Evolutionary conservation across 768 basidiomycete species (phyloP).

Genomic region (Mycena galopus): DNA sequence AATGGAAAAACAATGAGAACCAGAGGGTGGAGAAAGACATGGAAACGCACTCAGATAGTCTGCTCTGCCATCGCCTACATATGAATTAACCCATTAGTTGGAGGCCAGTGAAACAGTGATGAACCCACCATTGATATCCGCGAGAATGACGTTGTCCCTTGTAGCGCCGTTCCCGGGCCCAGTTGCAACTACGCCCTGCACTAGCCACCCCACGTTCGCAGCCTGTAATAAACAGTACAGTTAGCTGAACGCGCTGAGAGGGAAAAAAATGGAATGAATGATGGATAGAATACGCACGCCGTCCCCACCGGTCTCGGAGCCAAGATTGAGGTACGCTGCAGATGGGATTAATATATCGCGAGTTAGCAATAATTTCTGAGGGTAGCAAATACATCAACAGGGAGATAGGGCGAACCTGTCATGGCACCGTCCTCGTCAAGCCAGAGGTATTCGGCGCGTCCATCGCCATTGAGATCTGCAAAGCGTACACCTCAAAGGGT

Average conservation of each 20-base stretch:
- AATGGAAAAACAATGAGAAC: neutral
- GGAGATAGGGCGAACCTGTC: neutral
- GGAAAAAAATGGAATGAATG: neutral
- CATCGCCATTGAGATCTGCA: conserved; percentile 16
- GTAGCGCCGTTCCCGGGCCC: neutral
- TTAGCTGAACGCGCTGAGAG: neutral
- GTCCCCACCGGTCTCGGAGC: neutral
- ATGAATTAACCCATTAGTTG: neutral
- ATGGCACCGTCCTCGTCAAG: conserved; percentile 2
- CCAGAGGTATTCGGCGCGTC: conserved; percentile 2
- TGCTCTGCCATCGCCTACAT: neutral
- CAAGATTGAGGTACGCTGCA: conserved; percentile 12
- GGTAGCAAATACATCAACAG: neutral
- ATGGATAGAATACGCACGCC: neutral
- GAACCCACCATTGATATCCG: conserved; percentile 8
- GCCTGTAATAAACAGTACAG: neutral
- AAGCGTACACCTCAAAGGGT: conserved; percentile 2
- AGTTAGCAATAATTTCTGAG: neutral
- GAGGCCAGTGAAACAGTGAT: neutral
- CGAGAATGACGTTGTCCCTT: neutral
- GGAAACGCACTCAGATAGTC: conserved; percentile 3
- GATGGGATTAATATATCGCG: neutral
- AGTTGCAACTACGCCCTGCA: conserved; percentile 7
- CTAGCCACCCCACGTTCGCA: neutral
- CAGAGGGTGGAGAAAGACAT: neutral